phyloP scores from a whole-genome alignment of 768 basidiomycete species.

The Dentipellis fragilis region DNA sequence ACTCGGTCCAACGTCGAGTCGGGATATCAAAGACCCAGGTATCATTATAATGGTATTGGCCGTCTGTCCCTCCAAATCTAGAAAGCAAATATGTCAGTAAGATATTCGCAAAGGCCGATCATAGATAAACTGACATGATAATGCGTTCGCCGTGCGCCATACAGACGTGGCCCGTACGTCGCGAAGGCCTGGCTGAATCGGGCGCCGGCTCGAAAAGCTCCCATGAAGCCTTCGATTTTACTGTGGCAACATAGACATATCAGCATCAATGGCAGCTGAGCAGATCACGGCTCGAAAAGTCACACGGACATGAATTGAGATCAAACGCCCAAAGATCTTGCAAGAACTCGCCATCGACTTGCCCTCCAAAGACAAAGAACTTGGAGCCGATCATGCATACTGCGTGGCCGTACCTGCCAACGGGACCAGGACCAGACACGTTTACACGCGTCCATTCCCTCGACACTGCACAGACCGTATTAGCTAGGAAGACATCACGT shows the following conservation, averaged over 20 bases:
- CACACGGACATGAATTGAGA: slow-evolving; percentile 74
- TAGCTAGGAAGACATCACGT: neutral
- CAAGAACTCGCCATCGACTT: slow-evolving; percentile 89
- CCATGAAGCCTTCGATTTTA: slow-evolving; percentile 80
- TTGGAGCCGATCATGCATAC: slow-evolving; percentile 86
- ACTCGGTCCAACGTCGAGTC: slow-evolving; percentile 78
- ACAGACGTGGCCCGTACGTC: slow-evolving; percentile 87
- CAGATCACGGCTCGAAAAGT: neutral
- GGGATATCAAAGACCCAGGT: slow-evolving; percentile 90
- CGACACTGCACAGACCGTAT: slow-evolving; percentile 43
- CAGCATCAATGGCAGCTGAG: neutral
- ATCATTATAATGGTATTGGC: slow-evolving; percentile 98
- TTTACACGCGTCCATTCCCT: slow-evolving; percentile 91
- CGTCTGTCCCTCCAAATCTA: slow-evolving; percentile 96
- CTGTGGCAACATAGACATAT: slow-evolving; percentile 26
- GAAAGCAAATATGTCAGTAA: slow-evolving; percentile 1
- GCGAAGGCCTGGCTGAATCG: slow-evolving; percentile 56
- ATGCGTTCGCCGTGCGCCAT: slow-evolving; percentile 59
- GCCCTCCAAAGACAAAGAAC: slow-evolving; percentile 95
- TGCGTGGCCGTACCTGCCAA: slow-evolving; percentile 92
- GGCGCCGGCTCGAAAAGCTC: slow-evolving; percentile 57
- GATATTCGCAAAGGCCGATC: slow-evolving; percentile 2
- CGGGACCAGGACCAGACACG: slow-evolving; percentile 67
- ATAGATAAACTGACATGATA: slow-evolving; percentile 11
- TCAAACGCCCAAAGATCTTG: slow-evolving; percentile 97